A percentile compares a stretch with the other conserved stretches of the same genome.
Conservation (phyloP, 2,329 filamentous ascomycete genomes). For the Dendryphion nanum region DNA sequence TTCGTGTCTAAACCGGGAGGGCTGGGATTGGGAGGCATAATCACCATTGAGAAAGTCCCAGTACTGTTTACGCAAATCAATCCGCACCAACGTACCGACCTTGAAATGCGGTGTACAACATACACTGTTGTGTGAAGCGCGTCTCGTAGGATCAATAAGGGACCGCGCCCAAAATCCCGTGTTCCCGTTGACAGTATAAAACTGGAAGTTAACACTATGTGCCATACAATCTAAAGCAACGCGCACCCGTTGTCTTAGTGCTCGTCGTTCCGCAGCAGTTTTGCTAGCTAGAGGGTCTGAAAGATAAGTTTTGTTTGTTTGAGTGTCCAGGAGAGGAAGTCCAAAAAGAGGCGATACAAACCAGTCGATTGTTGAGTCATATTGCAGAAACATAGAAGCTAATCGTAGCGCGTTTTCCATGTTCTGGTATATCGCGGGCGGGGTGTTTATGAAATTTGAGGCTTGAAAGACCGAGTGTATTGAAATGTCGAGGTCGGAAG, state of each 20-base stretch:
- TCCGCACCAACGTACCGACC: slow-evolving; percentile 10
- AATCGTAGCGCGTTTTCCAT: slow-evolving; percentile 26
- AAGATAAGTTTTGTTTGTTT: slow-evolving; percentile 15
- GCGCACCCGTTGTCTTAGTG: slow-evolving; percentile 17
- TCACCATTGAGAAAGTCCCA: slow-evolving; percentile 17
- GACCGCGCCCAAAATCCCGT: slow-evolving; percentile 23
- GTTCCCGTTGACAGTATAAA: slow-evolving; percentile 9
- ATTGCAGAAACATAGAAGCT: slow-evolving; percentile 32
- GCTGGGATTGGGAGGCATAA: slow-evolving; percentile 19
- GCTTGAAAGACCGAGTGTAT: slow-evolving; percentile 30
- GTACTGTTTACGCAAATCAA: slow-evolving; percentile 23
- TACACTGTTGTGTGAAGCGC: slow-evolving; percentile 9
- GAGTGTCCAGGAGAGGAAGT: slow-evolving; percentile 8
- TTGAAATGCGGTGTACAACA: slow-evolving; percentile 15
- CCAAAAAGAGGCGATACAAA: slow-evolving; percentile 31
- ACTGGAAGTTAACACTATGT: slow-evolving; percentile 21
- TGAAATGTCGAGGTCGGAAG: slow-evolving; percentile 22
- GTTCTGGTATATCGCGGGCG: slow-evolving; percentile 3
- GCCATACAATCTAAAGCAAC: slow-evolving; percentile 26
- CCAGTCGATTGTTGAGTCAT: slow-evolving; percentile 27
- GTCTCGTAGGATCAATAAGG: slow-evolving; percentile 2
- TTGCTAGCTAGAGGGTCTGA: slow-evolving; percentile 16
- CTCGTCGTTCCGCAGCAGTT: slow-evolving; percentile 8
- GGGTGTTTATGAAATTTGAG: slow-evolving; percentile 11
- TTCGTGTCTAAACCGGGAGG: slow-evolving; percentile 33